Percentiles rank a stretch among this genome's conserved stretches.
These are phyloP conservation scores for Exophiala aquamarina DNA, from an alignment of 2,329 filamentous ascomycete species.

Conservation along the genomic window DNA sequence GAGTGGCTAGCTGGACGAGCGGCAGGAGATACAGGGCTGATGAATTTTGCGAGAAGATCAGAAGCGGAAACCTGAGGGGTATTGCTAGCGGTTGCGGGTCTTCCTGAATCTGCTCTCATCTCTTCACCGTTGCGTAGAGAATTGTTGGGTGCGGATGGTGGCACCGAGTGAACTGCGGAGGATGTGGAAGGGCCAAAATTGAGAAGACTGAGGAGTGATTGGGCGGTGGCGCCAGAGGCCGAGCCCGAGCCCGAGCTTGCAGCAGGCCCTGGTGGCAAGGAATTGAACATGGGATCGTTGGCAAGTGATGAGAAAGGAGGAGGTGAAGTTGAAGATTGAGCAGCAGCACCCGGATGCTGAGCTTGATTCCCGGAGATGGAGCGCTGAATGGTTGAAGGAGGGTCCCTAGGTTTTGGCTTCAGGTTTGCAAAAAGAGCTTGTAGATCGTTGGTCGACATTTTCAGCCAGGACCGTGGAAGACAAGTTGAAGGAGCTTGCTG, in stretches of 20 bases:
- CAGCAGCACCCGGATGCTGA: slow-evolving; percentile 10
- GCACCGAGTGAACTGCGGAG: slow-evolving; percentile 6
- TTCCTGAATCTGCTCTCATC: not conserved
- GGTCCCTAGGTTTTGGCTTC: slow-evolving; percentile 37
- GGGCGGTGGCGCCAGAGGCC: slow-evolving; percentile 45
- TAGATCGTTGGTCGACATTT: slow-evolving; percentile 49
- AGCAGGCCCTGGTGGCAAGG: slow-evolving; percentile 4
- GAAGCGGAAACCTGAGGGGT: slow-evolving; percentile 49
- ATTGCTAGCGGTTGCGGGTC: slow-evolving; percentile 5
- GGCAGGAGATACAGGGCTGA: slow-evolving; percentile 44
- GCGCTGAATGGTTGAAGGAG: slow-evolving; percentile 30
- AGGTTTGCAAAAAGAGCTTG: slow-evolving; percentile 49
- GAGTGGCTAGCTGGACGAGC: slow-evolving; percentile 33
- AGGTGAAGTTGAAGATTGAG: slow-evolving; percentile 17
- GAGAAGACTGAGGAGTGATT: slow-evolving; percentile 63
- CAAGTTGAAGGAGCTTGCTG: slow-evolving; percentile 7
- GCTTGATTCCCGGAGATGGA: slow-evolving; percentile 8
- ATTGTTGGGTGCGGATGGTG: slow-evolving; percentile 30
- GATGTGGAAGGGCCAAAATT: slow-evolving; percentile 58
- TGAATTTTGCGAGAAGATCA: slow-evolving; percentile 58
- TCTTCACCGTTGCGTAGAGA: slow-evolving; percentile 31
- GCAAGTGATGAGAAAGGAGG: slow-evolving; percentile 7
- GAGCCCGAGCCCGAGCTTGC: too few species aligned
- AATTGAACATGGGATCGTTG: slow-evolving; percentile 3
- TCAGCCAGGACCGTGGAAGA: slow-evolving; percentile 24